These are phyloP conservation scores for Tuber indicum DNA, from an alignment of 495 filamentous ascomycete species.

Conservation along the genomic window DNA sequence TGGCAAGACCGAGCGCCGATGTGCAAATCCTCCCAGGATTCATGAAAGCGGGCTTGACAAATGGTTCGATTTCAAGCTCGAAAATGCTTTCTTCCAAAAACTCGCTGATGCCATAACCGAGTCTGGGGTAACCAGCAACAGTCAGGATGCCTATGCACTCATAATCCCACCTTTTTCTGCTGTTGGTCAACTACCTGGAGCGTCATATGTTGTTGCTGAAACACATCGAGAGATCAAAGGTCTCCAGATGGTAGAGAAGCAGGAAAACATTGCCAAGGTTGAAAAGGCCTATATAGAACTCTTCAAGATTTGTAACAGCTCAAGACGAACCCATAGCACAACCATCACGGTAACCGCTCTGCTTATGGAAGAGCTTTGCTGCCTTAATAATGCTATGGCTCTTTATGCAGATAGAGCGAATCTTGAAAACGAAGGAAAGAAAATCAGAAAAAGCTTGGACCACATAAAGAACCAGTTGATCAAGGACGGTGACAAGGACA, in stretches of 20 bases:
- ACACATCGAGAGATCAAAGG: background rate
- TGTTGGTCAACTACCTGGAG: conserved; percentile 12
- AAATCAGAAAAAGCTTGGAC: background rate
- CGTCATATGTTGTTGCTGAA: background rate
- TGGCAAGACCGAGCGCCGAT: background rate
- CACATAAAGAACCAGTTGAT: background rate
- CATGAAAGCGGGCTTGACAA: background rate
- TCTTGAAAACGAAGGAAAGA: background rate
- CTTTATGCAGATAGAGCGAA: background rate
- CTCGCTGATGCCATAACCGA: background rate
- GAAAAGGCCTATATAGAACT: background rate
- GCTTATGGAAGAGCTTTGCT: background rate
- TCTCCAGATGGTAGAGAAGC: background rate
- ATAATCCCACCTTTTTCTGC: conserved; percentile 21
- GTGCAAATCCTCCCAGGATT: background rate
- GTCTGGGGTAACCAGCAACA: background rate
- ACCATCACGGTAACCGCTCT: background rate
- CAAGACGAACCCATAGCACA: background rate
- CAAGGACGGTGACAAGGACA: background rate
- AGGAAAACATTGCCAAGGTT: background rate
- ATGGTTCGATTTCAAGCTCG: conserved; percentile 2
- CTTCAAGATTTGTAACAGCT: background rate
- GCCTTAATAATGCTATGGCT: background rate
- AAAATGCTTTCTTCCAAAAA: conserved; percentile 1
- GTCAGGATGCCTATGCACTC: conserved; percentile 11